A percentile compares a stretch with the other conserved stretches of the same genome.
Conservation (phyloP, 352 stramenopile genomes). For the Ochromonadaceae sp. region DNA sequence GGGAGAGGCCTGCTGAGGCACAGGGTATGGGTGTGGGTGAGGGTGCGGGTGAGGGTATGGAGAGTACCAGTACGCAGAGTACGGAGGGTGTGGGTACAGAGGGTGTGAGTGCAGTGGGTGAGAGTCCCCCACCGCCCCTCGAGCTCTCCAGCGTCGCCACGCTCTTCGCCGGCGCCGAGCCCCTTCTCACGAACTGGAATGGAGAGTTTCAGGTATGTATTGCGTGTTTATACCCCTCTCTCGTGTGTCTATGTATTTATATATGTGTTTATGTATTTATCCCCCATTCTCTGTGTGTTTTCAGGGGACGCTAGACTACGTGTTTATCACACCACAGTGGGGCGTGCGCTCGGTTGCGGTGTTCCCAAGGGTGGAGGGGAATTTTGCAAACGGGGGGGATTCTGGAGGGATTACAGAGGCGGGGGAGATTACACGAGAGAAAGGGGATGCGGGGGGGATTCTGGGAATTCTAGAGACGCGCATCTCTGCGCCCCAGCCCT, state of each 20-base stretch:
- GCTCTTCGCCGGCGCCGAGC: background rate
- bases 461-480: too few relatives aligned
- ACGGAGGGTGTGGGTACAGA: background rate
- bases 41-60: background rate
- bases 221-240: background rate
- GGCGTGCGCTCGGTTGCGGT: background rate
- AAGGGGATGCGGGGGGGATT: too few relatives aligned
- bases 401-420: too few relatives aligned
- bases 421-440: too few relatives aligned
- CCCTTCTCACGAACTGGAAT: conserved; percentile 2
- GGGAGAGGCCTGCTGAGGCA: background rate
- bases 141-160: background rate
- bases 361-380: too few relatives aligned
- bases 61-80: background rate
- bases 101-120: background rate
- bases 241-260: background rate
- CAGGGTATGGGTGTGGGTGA: background rate
- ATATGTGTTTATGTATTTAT: too few relatives aligned
- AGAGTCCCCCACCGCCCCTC: background rate
- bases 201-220: background rate
- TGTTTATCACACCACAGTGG: background rate
- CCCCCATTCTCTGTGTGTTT: too few relatives aligned
- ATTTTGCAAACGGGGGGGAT: too few relatives aligned
- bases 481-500: too few relatives aligned
- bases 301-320: conserved; percentile 10